Evolutionary conservation across 805 yeast species (phyloP).

Genomic region (Yamadazyma scolyti): DNA sequence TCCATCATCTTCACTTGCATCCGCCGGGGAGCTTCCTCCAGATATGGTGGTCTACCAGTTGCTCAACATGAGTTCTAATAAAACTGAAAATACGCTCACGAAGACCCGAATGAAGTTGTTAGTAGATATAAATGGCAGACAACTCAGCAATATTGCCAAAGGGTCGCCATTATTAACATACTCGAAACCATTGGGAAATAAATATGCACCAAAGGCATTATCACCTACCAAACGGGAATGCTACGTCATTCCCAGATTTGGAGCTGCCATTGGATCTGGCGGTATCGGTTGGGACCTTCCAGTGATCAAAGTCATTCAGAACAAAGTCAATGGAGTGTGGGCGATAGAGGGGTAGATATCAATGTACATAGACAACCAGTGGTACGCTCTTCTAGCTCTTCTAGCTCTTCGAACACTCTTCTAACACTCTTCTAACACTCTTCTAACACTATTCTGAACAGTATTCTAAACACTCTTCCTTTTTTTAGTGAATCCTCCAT

Average conservation of each 20-base stretch:
- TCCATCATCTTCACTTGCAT: conserved; percentile 64
- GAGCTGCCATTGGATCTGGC: conserved; percentile 79
- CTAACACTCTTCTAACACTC: too few species aligned
- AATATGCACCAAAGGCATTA: conserved; percentile 74
- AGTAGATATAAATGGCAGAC: conserved; percentile 71
- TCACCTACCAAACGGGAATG: conserved; percentile 72
- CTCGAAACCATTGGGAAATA: conserved; percentile 90
- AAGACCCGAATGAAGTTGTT: conserved; percentile 68
- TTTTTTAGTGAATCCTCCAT: too few species aligned
- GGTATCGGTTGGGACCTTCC: conserved; percentile 87
- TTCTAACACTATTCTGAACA: too few species aligned
- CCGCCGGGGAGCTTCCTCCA: conserved; percentile 70
- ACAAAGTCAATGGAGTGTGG: conserved; percentile 70
- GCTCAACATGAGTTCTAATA: conserved; percentile 48
- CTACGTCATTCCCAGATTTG: conserved; percentile 87
- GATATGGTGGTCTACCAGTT: conserved; percentile 71
- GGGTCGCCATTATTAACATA: conserved; percentile 69
- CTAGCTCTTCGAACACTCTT: too few species aligned
- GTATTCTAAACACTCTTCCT: too few species aligned
- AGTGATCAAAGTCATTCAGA: conserved; percentile 74
- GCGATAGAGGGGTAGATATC: conserved; percentile 17
- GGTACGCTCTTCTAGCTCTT: too few species aligned
- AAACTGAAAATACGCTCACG: conserved; percentile 32
- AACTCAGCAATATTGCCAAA: conserved; percentile 74
- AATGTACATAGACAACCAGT: conserved; percentile 1